Evolutionary conservation across 306 rosid species (phyloP).

Genomic region (Rubus parviflorus): DNA sequence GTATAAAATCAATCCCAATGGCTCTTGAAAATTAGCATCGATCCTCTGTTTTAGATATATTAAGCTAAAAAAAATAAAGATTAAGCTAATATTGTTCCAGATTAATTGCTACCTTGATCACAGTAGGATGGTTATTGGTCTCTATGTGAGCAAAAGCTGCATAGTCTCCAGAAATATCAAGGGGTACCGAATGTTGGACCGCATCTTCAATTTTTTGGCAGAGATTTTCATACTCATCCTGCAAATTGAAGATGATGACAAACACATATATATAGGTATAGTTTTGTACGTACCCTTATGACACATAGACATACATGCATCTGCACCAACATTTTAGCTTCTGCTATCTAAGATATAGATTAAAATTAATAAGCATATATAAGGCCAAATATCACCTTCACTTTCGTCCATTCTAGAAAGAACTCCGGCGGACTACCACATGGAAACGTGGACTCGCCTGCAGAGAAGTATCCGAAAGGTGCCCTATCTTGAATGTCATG

Average conservation of each 20-base stretch:
- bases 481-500: conserved; percentile 57
- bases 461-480: conserved; percentile 56
- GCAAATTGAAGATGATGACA: background rate
- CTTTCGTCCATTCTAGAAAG: conserved; percentile 30
- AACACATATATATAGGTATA: background rate
- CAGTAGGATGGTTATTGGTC: conserved; percentile 43
- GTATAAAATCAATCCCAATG: background rate
- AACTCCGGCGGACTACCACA: conserved; percentile 22
- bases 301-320: background rate
- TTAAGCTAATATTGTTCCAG: too few relatives aligned
- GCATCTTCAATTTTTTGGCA: conserved; percentile 16
- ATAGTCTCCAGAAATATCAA: conserved; percentile 29
- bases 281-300: background rate
- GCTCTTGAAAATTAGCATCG: background rate
- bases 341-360: background rate
- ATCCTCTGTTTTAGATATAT: too few relatives aligned
- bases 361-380: too few relatives aligned
- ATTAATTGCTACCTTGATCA: conserved; percentile 43
- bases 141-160: conserved; percentile 38
- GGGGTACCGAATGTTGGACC: background rate
- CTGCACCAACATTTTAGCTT: background rate
- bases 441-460: background rate
- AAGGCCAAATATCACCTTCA: conserved; percentile 39
- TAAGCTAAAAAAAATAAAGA: too few relatives aligned
- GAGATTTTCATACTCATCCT: conserved; percentile 26